phyloP scores from a whole-genome alignment of 176 grass and related monocot genomes.

The Typha latifolia region DNA sequence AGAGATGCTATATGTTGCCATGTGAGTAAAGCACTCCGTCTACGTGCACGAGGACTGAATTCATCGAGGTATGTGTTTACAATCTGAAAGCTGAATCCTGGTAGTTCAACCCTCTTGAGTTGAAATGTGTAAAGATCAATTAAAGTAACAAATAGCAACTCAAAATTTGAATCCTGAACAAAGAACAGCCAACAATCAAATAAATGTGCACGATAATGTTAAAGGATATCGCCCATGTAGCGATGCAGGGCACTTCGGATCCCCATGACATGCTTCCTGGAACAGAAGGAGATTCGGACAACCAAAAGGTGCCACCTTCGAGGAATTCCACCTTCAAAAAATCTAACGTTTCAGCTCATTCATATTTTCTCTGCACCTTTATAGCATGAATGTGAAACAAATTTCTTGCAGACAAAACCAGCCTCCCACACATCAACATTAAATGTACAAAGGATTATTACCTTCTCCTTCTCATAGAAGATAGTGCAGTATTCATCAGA shows the following conservation, averaged over 20 bases:
- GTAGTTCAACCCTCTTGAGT: constrained; percentile 86
- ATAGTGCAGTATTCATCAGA: constrained; percentile 93
- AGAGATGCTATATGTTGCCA: constrained; percentile 99
- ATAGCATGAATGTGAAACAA: not conserved
- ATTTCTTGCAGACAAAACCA: not conserved
- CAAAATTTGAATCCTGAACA: not conserved
- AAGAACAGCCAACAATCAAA: not conserved
- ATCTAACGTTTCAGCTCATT: constrained; percentile 22
- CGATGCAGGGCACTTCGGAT: constrained; percentile 65
- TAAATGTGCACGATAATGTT: not conserved
- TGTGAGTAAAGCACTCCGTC: constrained; percentile 88
- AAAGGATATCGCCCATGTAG: constrained; percentile 99
- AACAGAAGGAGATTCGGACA: constrained; percentile 90
- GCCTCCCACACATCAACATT: not conserved
- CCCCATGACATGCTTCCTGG: constrained; percentile 97
- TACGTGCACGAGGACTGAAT: constrained; percentile 75
- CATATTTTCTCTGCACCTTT: constrained; percentile 15
- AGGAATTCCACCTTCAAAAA: constrained; percentile 88
- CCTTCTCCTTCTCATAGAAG: constrained; percentile 98
- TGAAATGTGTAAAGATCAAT: constrained; percentile 96
- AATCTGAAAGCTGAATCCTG: constrained; percentile 96
- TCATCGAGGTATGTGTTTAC: constrained; percentile 98
- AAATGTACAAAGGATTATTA: constrained; percentile 9
- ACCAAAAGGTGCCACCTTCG: constrained; percentile 98
- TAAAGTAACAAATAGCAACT: constrained; percentile 50